phyloP scores from a whole-genome alignment of 2,329 filamentous ascomycete species.

The Neofusicoccum cordaticola region DNA sequence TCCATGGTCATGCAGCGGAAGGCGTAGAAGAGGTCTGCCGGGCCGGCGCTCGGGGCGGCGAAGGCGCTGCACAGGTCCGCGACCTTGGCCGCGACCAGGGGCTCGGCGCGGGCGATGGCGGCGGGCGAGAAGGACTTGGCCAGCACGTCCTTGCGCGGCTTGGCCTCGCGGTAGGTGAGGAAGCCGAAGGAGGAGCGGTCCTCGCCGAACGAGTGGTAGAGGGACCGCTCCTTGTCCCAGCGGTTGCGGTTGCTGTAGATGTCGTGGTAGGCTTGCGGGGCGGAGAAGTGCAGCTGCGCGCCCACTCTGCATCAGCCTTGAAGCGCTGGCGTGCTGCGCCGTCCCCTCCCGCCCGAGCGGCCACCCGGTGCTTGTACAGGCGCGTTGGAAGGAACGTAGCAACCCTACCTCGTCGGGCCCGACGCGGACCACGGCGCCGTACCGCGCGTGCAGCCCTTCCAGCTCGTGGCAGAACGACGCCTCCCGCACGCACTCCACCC shows the following conservation, averaged over 20 bases:
- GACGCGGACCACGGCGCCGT: conserved; percentile 29
- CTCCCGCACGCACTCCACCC: conserved; percentile 27
- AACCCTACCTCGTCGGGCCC: conserved; percentile 29
- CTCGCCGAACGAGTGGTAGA: conserved; percentile 43
- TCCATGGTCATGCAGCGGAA: conserved; percentile 29
- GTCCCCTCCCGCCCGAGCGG: too few relatives aligned
- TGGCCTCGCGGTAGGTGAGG: conserved; percentile 39
- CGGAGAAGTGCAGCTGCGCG: conserved; percentile 42
- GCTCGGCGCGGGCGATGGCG: conserved; percentile 36
- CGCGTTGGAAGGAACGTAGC: not conserved
- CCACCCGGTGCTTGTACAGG: not conserved
- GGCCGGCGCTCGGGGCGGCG: conserved; percentile 18
- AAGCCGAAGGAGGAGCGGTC: conserved; percentile 45
- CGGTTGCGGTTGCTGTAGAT: conserved; percentile 43
- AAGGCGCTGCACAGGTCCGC: conserved; percentile 33
- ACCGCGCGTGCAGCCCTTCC: conserved; percentile 26
- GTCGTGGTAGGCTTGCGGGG: conserved; percentile 42
- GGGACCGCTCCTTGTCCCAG: conserved; percentile 42
- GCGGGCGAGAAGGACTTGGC: conserved; percentile 42
- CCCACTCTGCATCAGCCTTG: too few relatives aligned
- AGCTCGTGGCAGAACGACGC: conserved; percentile 30
- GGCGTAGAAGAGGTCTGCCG: conserved; percentile 27
- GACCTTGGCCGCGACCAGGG: conserved; percentile 36
- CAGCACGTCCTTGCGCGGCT: conserved; percentile 43
- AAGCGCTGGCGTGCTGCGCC: too few relatives aligned